Evolutionary conservation across 805 yeast genomes (phyloP), one percentile per base, ranked within the genome.

Genomic region (Candida andamanensis): DNA sequence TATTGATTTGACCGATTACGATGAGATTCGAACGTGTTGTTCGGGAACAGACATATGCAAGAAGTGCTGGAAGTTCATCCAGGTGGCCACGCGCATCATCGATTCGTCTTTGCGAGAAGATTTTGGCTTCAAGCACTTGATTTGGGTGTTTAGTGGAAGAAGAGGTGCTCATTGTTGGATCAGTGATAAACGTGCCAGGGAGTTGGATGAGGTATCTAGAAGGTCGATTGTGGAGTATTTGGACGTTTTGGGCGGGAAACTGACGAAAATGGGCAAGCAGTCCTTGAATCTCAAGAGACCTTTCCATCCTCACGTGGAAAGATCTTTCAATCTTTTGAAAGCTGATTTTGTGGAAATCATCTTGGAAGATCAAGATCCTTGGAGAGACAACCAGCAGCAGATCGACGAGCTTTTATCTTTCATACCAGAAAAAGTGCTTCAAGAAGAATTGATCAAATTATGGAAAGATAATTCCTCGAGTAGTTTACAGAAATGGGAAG

Each of bases 101-200:
- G 85, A 83, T 39, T 50, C 56, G 1, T 81, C 95, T 0, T 66
- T 92, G 32, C 63, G 75, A 32, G 86, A 85, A 30, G 97, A 90
- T 56, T 92, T 92, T 58, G 97, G 96, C 1, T 89, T 85, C 55
- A 63, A 77, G 38, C 80, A 85, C 56, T 66, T 86, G 51, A 67
- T 92, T 30, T 92, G 97, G 97, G 95, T 90, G 4, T 92, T 85
- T 52, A 86, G 96, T 1, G 98, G 98, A 28, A 82, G 98, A 68
- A 84, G 98, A 73, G 98, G 98, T 57, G 95, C 94, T 11, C 98
- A 92, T 68, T 94, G 97, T 50, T 92, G 98, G 98, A 72, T 92
- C 15, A 84, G 95, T 57, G 98, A 92, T 53, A 59, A 72, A 34
- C 64, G 89, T 29, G 96, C 97, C 1, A 64, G 97, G 35, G 47